phyloP scores from a whole-genome alignment of 441 rosid genomes.

The Pelargonium cotyledonis region DNA sequence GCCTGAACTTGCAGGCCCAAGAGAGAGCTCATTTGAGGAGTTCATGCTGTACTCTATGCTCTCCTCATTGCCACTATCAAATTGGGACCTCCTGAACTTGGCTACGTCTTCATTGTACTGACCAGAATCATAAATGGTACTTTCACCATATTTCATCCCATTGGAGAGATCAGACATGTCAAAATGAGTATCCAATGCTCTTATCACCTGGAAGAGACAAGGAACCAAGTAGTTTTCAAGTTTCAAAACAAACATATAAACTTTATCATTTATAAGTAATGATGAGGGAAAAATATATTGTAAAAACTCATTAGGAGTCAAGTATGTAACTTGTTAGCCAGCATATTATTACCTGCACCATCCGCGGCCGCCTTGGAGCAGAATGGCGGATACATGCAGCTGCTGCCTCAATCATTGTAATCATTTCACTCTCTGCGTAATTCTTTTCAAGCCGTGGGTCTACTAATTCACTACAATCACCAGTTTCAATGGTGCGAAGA shows the following conservation, averaged over 20 bases:
- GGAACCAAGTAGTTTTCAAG: background rate
- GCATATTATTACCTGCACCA: slow-evolving; percentile 62
- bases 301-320: background rate
- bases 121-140: slow-evolving; percentile 67
- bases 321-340: background rate
- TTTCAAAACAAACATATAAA: background rate
- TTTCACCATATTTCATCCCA: slow-evolving; percentile 89
- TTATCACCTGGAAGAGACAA: slow-evolving; percentile 50
- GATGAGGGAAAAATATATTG: background rate
- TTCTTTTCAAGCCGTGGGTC: slow-evolving; percentile 63
- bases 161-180: slow-evolving; percentile 62
- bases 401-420: slow-evolving; percentile 73
- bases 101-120: slow-evolving; percentile 78
- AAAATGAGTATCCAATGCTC: slow-evolving; percentile 63
- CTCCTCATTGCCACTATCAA: slow-evolving; percentile 38
- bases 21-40: background rate
- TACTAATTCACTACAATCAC: slow-evolving; percentile 44
- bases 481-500: slow-evolving; percentile 51
- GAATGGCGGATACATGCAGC: slow-evolving; percentile 84
- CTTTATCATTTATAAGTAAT: background rate
- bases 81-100: slow-evolving; percentile 78
- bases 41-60: background rate
- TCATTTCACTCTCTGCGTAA: slow-evolving; percentile 58
- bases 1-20: background rate
- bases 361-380: slow-evolving; percentile 73